phyloP scores from a whole-genome alignment of 2,329 filamentous ascomycete genomes.

The Chalara sp. region DNA sequence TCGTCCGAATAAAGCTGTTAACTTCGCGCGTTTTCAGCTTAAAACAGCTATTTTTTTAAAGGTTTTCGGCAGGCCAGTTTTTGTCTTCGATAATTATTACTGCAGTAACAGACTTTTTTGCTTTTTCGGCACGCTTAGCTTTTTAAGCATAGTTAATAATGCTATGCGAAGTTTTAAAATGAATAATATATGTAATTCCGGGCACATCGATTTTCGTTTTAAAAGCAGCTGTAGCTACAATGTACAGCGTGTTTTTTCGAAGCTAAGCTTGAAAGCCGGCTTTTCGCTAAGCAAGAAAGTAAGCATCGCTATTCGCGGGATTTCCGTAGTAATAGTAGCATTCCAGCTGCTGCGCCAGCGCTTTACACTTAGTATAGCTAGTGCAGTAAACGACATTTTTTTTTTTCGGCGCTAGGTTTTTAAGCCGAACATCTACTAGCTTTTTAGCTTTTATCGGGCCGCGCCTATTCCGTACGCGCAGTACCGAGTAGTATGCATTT shows the following conservation, averaged over 20 bases:
- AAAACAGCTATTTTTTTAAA: too few species aligned
- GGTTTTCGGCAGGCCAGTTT: background rate
- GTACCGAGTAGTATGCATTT: background rate
- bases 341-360: background rate
- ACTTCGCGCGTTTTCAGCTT: too few species aligned
- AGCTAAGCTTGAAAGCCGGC: constrained; percentile 1
- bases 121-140: constrained; percentile 4
- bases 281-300: constrained; percentile 1
- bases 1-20: too few species aligned
- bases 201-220: constrained; percentile 5
- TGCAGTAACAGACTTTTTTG: constrained; percentile 1
- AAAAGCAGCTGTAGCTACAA: constrained; percentile 5
- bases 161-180: constrained; percentile 7
- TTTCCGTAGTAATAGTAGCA: constrained; percentile 4
- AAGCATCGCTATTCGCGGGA: background rate
- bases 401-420: background rate
- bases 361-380: background rate
- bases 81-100: background rate
- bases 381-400: constrained; percentile 3
- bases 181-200: constrained; percentile 6
- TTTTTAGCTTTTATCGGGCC: background rate
- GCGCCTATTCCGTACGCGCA: background rate
- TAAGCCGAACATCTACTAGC: background rate
- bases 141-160: constrained; percentile 10
- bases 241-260: background rate